Percentiles rank a stretch among this genome's conserved stretches.
phyloP scores from a whole-genome alignment of 169 alveolate genomes.

The Plasmodium fragile region DNA sequence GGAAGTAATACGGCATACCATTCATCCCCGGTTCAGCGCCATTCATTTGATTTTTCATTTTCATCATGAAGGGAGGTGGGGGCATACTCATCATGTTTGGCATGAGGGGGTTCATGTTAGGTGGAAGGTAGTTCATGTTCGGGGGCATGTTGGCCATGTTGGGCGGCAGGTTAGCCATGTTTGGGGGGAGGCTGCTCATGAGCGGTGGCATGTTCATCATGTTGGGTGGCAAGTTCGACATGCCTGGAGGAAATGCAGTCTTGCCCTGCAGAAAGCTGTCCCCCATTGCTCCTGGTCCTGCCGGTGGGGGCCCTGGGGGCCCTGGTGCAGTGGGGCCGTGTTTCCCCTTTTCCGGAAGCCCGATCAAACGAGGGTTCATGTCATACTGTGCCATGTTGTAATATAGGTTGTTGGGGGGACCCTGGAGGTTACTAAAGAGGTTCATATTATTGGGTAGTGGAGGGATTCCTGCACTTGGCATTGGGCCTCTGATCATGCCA shows the following conservation, averaged over 20 bases:
- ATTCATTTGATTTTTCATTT: slow-evolving; percentile 54
- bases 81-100: slow-evolving; percentile 56
- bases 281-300: slow-evolving; percentile 4
- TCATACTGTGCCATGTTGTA: slow-evolving; percentile 7
- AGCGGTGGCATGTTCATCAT: slow-evolving; percentile 1
- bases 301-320: not conserved
- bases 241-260: slow-evolving; percentile 32
- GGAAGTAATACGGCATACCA: not conserved
- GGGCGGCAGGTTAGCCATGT: slow-evolving; percentile 13
- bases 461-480: not conserved
- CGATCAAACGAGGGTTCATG: not conserved
- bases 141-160: slow-evolving; percentile 36
- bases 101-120: slow-evolving; percentile 21
- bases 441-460: not conserved
- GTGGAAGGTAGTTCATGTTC: slow-evolving; percentile 19
- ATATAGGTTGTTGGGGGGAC: not conserved
- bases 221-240: slow-evolving; percentile 11
- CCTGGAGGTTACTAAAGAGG: not conserved
- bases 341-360: slow-evolving; percentile 9
- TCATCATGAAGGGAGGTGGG: slow-evolving; percentile 73
- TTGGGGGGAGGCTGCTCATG: slow-evolving; percentile 9
- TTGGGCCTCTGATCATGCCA: not conserved
- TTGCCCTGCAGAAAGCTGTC: not conserved
- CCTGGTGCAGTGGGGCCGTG: not conserved
- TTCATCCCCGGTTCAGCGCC: not conserved